Evolutionary conservation across 140 eudicot species (phyloP), one percentile per base, ranked within the genome.

Genomic region (Stevia rebaudiana): DNA sequence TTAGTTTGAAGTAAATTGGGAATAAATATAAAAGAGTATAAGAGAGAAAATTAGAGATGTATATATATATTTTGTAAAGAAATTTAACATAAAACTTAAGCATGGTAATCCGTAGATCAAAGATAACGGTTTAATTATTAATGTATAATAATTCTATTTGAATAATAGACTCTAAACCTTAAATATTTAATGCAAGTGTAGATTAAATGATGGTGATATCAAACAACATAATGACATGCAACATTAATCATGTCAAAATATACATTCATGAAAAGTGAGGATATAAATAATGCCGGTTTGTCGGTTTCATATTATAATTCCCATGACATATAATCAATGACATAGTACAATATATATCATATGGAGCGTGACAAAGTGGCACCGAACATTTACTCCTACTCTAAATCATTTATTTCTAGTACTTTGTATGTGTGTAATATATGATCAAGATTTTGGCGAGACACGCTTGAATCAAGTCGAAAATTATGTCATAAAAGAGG

Each of bases 271-370:
- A 60, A 48, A 71, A 71, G 31, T 24, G 61, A 49, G 21, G 61
- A 23, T 71, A 61, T 21, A 52, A 36, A 51, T 67, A 47, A 48
- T 60, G 61, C 41, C 22, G 15, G 33, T 16, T 70, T 71, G 76
- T 61, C 76, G 70, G 76, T 61, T 61, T 71, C 30, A 4, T 46
- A 46, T 35, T 1, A 74, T 65, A 56, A 62, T 46, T 74, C 78
- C 73, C 68, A 65, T 66, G 35, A 65, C 73, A 65, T 65, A 74
- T 74, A 65, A 74, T 74, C 48, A 74, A 74, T 74, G 73, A 36
- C 43, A 57, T 64, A 46, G 73, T 74, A 74, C 73, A 74, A 74
- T 17, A 23, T 57, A 9, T 46, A 23, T 46, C 78, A 66, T 65
- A 74, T 35, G 53, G 47, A 37, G 19, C 63, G 65, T 66, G 53